These are phyloP conservation scores for Aspergillus neoniger DNA, from an alignment of 2,329 filamentous ascomycete species.

Conservation along the genomic window DNA sequence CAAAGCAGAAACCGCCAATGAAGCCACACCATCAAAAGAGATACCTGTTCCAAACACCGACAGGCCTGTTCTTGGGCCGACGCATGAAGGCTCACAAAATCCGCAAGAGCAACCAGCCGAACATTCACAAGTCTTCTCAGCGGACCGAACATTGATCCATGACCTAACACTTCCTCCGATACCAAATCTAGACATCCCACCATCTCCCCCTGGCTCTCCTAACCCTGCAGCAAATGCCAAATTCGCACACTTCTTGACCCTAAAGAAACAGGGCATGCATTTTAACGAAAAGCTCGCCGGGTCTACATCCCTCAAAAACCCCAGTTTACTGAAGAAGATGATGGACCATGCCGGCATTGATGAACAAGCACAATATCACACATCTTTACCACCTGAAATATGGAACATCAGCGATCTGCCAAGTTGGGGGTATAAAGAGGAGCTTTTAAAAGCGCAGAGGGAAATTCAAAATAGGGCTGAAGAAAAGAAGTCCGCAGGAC, in stretches of 20 bases:
- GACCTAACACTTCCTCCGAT: conserved; percentile 57
- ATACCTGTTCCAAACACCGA: conserved; percentile 19
- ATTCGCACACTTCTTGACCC: conserved; percentile 60
- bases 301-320: conserved; percentile 61
- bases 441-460: conserved; percentile 47
- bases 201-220: conserved; percentile 50
- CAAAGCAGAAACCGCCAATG: neutral
- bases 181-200: conserved; percentile 48
- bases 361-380: conserved; percentile 56
- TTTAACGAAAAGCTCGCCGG: conserved; percentile 63
- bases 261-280: conserved; percentile 64
- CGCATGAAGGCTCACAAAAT: conserved; percentile 27
- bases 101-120: conserved; percentile 8
- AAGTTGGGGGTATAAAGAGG: conserved; percentile 50
- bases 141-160: conserved; percentile 53
- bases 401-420: conserved; percentile 46
- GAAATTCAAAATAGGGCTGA: conserved; percentile 36
- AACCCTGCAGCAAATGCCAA: conserved; percentile 53
- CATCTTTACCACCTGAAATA: conserved; percentile 46
- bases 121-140: conserved; percentile 40
- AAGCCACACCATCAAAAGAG: conserved; percentile 2
- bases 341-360: conserved; percentile 60
- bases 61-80: conserved; percentile 41
- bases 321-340: conserved; percentile 58
- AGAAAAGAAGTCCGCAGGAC: conserved; percentile 35